Evolutionary conservation across 2,329 filamentous ascomycete species (phyloP).

Genomic region (Bimuria novae-zelandiae): DNA sequence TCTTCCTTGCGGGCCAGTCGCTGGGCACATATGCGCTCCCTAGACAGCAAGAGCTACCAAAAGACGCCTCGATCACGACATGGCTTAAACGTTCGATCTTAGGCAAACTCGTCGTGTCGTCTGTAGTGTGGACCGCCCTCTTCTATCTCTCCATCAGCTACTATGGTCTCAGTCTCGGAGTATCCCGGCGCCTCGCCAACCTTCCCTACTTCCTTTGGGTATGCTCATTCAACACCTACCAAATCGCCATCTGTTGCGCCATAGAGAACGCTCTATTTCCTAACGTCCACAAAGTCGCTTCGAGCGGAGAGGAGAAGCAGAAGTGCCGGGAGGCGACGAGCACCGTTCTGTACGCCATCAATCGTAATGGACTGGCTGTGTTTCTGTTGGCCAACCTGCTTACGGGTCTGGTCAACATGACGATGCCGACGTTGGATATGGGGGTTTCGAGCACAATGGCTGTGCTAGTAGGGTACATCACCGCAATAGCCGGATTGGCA

Average conservation of each 20-base stretch:
- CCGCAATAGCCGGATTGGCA: slow-evolving; percentile 68
- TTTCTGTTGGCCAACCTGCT: slow-evolving; percentile 89
- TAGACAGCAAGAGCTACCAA: slow-evolving; percentile 50
- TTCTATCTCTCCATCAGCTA: slow-evolving; percentile 73
- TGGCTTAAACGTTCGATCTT: slow-evolving; percentile 63
- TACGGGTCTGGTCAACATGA: slow-evolving; percentile 88
- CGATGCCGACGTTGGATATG: slow-evolving; percentile 78
- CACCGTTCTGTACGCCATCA: slow-evolving; percentile 78
- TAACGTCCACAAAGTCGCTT: slow-evolving; percentile 63
- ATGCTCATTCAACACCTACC: slow-evolving; percentile 84
- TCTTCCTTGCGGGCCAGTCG: slow-evolving; percentile 88
- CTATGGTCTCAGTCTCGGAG: slow-evolving; percentile 67
- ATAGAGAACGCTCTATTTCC: slow-evolving; percentile 83
- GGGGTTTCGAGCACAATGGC: slow-evolving; percentile 68
- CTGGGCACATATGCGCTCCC: slow-evolving; percentile 81
- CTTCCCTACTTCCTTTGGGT: slow-evolving; percentile 94
- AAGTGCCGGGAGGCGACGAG: slow-evolving; percentile 75
- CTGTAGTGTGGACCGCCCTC: slow-evolving; percentile 68
- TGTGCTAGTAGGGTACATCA: slow-evolving; percentile 75
- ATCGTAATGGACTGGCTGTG: slow-evolving; percentile 82
- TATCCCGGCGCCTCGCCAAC: slow-evolving; percentile 90
- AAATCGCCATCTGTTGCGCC: slow-evolving; percentile 76
- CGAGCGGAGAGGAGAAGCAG: slow-evolving; percentile 62
- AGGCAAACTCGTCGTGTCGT: slow-evolving; percentile 67
- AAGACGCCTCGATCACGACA: slow-evolving; percentile 49